phyloP scores from a whole-genome alignment of 495 filamentous ascomycete species.

The Aspergillus leporis region DNA sequence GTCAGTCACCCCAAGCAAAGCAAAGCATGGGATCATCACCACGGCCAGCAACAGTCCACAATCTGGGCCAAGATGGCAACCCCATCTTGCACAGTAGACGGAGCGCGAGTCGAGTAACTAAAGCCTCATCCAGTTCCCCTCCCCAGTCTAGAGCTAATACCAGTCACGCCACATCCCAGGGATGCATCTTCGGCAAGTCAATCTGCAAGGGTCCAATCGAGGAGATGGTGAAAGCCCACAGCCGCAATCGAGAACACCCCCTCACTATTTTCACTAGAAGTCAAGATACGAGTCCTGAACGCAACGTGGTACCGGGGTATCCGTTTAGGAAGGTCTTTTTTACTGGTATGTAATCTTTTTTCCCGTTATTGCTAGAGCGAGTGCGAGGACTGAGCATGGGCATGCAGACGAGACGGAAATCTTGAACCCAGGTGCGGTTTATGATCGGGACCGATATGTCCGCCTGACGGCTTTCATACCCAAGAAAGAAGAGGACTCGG shows the following conservation, averaged over 20 bases:
- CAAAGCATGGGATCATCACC: slow-evolving; percentile 14
- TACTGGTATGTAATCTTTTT: slow-evolving; percentile 4
- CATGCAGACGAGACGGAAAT: slow-evolving; percentile 13
- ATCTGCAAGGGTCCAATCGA: slow-evolving; percentile 10
- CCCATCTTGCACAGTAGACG: slow-evolving; percentile 21
- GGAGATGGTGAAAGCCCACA: slow-evolving; percentile 6
- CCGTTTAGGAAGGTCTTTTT: slow-evolving; percentile 19
- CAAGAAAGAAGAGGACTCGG: slow-evolving; percentile 10
- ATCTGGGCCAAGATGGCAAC: slow-evolving; percentile 12
- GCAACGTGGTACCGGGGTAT: slow-evolving; percentile 13
- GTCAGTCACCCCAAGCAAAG: no score
- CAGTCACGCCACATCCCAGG: background rate
- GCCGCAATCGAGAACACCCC: background rate
- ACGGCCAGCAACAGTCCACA: slow-evolving; percentile 13
- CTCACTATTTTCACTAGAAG: slow-evolving; percentile 18
- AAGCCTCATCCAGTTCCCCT: slow-evolving; percentile 3
- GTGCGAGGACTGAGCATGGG: background rate
- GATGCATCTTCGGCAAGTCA: slow-evolving; percentile 12
- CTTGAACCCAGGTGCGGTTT: slow-evolving; percentile 7
- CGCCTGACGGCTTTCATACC: slow-evolving; percentile 16
- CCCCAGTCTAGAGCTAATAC: background rate
- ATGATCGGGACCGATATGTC: slow-evolving; percentile 6
- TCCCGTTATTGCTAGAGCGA: background rate
- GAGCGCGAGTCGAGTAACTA: slow-evolving; percentile 14
- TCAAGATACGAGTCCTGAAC: slow-evolving; percentile 9